Evolutionary conservation across 2,329 filamentous ascomycete species (phyloP).

Genomic region (Trichoderma harzianum): DNA sequence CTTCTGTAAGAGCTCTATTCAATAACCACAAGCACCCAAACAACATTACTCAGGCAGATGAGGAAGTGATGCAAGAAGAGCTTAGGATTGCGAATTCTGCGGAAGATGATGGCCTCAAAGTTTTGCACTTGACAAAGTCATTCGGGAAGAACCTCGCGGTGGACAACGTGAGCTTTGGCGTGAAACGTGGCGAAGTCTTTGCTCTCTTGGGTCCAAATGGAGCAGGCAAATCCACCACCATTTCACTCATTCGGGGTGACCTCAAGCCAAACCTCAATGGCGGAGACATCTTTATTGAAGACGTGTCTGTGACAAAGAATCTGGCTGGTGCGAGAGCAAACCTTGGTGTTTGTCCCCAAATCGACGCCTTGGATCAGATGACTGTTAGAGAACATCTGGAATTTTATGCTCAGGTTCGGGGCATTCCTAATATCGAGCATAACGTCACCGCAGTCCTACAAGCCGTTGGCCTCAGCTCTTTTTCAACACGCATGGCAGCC

Average conservation of each 20-base stretch:
- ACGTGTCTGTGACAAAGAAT: constrained; percentile 68
- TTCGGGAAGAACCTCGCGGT: constrained; percentile 77
- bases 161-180: constrained; percentile 82
- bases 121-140: constrained; percentile 74
- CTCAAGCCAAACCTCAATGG: constrained; percentile 65
- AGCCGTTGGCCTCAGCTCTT: constrained; percentile 73
- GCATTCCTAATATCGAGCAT: constrained; percentile 69
- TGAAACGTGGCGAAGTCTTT: constrained; percentile 78
- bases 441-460: constrained; percentile 76
- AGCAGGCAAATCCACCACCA: constrained; percentile 87
- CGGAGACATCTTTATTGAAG: constrained; percentile 80
- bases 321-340: constrained; percentile 70
- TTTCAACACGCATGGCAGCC: constrained; percentile 69
- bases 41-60: constrained; percentile 38
- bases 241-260: constrained; percentile 86
- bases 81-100: constrained; percentile 50
- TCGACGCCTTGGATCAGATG: constrained; percentile 86
- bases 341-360: constrained; percentile 88
- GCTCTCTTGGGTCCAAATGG: constrained; percentile 87
- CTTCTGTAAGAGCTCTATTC: constrained; percentile 45
- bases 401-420: constrained; percentile 84
- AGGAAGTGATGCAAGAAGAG: constrained; percentile 64
- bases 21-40: constrained; percentile 27
- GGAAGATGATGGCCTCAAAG: constrained; percentile 65
- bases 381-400: constrained; percentile 80